Evolutionary conservation across 1,139 yeast genomes (phyloP).

Genomic region (Magnusiomyces tetraspermus): DNA sequence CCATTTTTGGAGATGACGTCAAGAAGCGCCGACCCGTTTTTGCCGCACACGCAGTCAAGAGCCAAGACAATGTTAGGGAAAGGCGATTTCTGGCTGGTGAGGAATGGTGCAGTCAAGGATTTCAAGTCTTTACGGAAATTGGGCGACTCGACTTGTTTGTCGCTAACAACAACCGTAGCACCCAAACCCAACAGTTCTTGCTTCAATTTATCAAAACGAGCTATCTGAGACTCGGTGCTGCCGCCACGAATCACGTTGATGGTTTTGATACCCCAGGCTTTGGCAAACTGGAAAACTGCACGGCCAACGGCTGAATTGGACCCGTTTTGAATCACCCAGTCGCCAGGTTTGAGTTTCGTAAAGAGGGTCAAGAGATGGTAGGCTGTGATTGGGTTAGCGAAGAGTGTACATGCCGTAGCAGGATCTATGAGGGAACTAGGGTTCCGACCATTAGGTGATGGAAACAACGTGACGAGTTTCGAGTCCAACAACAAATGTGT

Average conservation of each 20-base stretch:
- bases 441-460: slow-evolving; percentile 1
- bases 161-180: slow-evolving; percentile 89
- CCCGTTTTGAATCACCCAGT: slow-evolving; percentile 94
- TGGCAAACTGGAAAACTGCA: slow-evolving; percentile 80
- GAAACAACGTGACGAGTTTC: background rate
- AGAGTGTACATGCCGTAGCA: slow-evolving; percentile 7
- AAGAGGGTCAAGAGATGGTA: slow-evolving; percentile 76
- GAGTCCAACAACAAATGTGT: slow-evolving; percentile 45
- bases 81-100: too few species aligned
- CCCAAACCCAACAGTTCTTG: slow-evolving; percentile 54
- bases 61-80: too few species aligned
- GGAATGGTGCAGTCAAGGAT: slow-evolving; percentile 18
- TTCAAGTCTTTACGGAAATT: slow-evolving; percentile 56
- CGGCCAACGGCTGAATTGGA: slow-evolving; percentile 95
- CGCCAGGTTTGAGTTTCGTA: slow-evolving; percentile 54
- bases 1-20: background rate
- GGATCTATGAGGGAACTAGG: too few species aligned
- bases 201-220: slow-evolving; percentile 54
- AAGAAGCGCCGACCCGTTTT: slow-evolving; percentile 64
- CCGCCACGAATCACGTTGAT: slow-evolving; percentile 83
- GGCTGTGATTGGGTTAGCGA: slow-evolving; percentile 87
- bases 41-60: slow-evolving; percentile 89
- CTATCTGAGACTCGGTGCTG: too few species aligned
- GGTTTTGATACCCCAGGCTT: slow-evolving; percentile 68
- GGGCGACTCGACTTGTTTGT: slow-evolving; percentile 64